These are phyloP conservation scores for Dipodascopsis tothii DNA, from an alignment of 805 yeast species.

Conservation along the genomic window DNA sequence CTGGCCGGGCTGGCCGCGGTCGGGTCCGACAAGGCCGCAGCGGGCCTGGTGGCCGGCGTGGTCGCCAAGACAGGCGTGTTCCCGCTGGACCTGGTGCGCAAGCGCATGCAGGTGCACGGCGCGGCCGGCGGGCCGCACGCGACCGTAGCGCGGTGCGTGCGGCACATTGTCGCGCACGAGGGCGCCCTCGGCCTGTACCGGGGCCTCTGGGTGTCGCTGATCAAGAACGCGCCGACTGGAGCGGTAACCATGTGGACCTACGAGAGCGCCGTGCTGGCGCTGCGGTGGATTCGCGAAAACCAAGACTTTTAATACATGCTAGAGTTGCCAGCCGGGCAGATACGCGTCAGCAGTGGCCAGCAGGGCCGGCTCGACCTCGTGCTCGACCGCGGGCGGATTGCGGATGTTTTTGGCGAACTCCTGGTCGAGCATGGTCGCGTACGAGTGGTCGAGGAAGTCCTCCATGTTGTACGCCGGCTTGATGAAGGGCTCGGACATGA, in stretches of 20 bases:
- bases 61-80: slow-evolving; percentile 66
- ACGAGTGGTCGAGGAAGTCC: slow-evolving; percentile 90
- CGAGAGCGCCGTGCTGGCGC: slow-evolving; percentile 35
- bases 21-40: slow-evolving; percentile 40
- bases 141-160: slow-evolving; percentile 31
- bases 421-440: slow-evolving; percentile 54
- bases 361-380: slow-evolving; percentile 37
- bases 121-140: slow-evolving; percentile 26
- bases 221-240: slow-evolving; percentile 67
- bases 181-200: slow-evolving; percentile 66
- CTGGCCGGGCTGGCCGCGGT: slow-evolving; percentile 18
- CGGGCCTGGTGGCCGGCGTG: slow-evolving; percentile 73
- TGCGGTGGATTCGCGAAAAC: slow-evolving; percentile 21
- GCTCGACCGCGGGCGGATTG: slow-evolving; percentile 61
- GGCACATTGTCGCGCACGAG: slow-evolving; percentile 42
- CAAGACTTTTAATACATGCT: neutral
- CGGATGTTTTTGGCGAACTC: slow-evolving; percentile 35
- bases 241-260: slow-evolving; percentile 63
- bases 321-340: slow-evolving; percentile 12
- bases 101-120: slow-evolving; percentile 62
- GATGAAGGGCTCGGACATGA: slow-evolving; percentile 81
- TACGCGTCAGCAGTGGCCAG: slow-evolving; percentile 35
- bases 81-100: slow-evolving; percentile 78
- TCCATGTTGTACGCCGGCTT: slow-evolving; percentile 84
- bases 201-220: slow-evolving; percentile 62